phyloP scores from a whole-genome alignment of 2,329 filamentous ascomycete genomes.

The Botrytis medusae region DNA sequence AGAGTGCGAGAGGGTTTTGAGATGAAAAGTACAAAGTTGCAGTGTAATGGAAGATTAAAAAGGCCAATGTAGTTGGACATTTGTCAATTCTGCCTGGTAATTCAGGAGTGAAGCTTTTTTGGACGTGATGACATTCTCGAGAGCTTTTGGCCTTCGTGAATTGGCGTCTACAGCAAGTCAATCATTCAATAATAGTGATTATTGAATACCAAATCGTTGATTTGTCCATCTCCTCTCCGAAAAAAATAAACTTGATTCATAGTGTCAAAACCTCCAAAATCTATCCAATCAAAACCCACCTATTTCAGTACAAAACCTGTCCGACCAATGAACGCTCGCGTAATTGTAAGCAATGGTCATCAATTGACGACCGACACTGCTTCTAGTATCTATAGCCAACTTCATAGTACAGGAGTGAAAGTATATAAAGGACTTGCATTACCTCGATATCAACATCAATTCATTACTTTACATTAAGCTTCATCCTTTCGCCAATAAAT shows the following conservation, averaged over 20 bases:
- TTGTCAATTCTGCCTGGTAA: background rate
- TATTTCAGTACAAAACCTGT: background rate
- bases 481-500: background rate
- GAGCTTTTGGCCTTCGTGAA: background rate
- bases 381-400: background rate
- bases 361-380: background rate
- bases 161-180: background rate
- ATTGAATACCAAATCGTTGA: background rate
- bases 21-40: background rate
- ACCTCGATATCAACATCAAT: background rate
- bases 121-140: background rate
- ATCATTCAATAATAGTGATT: background rate
- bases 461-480: background rate
- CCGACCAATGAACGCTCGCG: background rate
- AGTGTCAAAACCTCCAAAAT: background rate
- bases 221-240: background rate
- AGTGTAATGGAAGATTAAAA: background rate
- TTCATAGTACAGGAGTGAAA: background rate
- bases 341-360: slow-evolving; percentile 10
- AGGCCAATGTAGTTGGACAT: background rate
- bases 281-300: background rate
- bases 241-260: background rate
- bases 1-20: background rate
- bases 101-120: background rate
- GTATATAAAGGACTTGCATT: slow-evolving; percentile 2